Evolutionary conservation across 2,329 filamentous ascomycete species (phyloP).

Genomic region (Exophiala sideris): DNA sequence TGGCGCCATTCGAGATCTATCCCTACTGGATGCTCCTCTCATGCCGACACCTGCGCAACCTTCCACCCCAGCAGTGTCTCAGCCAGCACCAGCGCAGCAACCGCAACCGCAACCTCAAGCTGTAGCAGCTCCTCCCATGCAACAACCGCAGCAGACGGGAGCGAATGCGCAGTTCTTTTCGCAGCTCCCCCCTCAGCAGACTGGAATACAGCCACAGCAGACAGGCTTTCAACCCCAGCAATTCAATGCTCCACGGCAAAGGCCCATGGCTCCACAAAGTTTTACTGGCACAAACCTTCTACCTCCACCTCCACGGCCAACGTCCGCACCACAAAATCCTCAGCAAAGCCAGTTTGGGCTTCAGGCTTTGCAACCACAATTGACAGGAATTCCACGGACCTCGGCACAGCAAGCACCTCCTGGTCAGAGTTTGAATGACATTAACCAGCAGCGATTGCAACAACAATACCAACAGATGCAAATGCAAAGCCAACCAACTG

Average conservation of each 20-base stretch:
- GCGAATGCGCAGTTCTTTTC: constrained; percentile 50
- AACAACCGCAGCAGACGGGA: constrained; percentile 39
- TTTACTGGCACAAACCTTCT: constrained; percentile 63
- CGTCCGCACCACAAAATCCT: constrained; percentile 81
- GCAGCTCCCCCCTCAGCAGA: constrained; percentile 37
- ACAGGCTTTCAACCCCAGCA: constrained; percentile 30
- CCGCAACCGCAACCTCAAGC: constrained; percentile 35
- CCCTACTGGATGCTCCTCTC: constrained; percentile 59
- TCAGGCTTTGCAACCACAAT: constrained; percentile 75
- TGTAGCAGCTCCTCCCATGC: constrained; percentile 31
- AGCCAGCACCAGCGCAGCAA: constrained; percentile 39
- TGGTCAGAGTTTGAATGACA: constrained; percentile 73
- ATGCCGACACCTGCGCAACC: constrained; percentile 52
- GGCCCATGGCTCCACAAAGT: constrained; percentile 65
- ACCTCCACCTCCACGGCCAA: constrained; percentile 74
- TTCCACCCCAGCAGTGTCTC: constrained; percentile 32
- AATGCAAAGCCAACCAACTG: constrained; percentile 62
- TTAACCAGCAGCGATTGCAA: constrained; percentile 64
- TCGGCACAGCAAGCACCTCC: constrained; percentile 61
- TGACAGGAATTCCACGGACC: constrained; percentile 67
- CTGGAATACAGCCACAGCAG: constrained; percentile 37
- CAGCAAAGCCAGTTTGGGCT: constrained; percentile 67
- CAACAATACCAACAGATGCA: constrained; percentile 50
- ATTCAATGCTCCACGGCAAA: constrained; percentile 51
- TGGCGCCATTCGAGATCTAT: constrained; percentile 67